Base-by-base conservation (phyloP, 2,329 filamentous ascomycete species). In the Neofusicoccum laricinum region DNA sequence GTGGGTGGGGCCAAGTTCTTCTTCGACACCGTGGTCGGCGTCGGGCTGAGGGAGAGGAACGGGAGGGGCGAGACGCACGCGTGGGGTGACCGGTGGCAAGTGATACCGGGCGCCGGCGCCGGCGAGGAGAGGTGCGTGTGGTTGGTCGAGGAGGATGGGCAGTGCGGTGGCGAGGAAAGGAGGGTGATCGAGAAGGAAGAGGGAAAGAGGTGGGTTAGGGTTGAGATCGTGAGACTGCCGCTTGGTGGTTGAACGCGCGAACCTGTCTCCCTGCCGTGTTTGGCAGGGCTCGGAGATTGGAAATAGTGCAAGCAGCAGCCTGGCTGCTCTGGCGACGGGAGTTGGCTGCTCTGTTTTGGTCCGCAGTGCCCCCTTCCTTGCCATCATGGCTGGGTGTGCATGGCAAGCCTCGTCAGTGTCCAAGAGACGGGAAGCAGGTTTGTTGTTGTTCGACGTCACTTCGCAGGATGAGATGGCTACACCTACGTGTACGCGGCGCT, bases 1-100 rank as follows among this genome's bases (percentile, higher is more conserved):
- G 61, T 63, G 19, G 61, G 61, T 30, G 61, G 61, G 14, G 40
- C 49, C 30, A 63, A 57, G 49, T 63, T 63, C 41, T 63, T 63
- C 41, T 63, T 63, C 32, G 61, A 63, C 19, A 63, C 61, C 8
- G 61, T 63, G 40, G 48, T 63, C 30, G 61, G 61, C 25, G 50
- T 63, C 32, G 61, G 61, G 14, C 32, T 55, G 61, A 46, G 17
- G 30, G 61, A 63, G 40, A 48, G 61, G 40, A 57, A 45, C 11
- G 50, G 34, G 4, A 53, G 61, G 14, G 61, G 61, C 15, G 61
- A 63, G 61, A 38, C 38, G 17, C 61, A 63, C 30, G 40, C 61
- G 19, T 63, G 61, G 61, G 61, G 50, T 50, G 61, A 57, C 36
- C 49, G 61, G 30, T 63, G 61, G 61, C 40, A 55, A 8, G 61